Base-by-base conservation (phyloP, 2,329 filamentous ascomycete species). In the Myriosclerotinia duriaeana region DNA sequence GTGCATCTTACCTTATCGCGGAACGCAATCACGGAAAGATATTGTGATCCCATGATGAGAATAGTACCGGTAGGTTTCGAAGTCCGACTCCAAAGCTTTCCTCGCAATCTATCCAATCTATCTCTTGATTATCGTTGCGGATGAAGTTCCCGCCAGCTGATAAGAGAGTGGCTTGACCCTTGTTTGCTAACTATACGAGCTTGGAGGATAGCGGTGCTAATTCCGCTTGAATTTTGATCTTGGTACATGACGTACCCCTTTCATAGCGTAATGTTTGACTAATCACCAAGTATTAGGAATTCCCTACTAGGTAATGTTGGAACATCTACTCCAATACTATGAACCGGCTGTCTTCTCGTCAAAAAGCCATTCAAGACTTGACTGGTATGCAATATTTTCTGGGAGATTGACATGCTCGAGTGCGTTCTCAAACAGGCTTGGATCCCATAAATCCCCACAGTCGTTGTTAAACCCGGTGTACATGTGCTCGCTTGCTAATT, bases 331-430 rank as follows among this genome's bases (percentile, higher is more conserved):
- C 14, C 7, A 4, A 2, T 56, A 50, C n/a, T 8, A 20, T 30
- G 44, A 26, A 34, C 55, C 40, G 3, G 15, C 15, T 34, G 6
- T 20, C 4, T 15, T 44, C 34, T 58, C 55, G 55, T 58, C 55
- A 6, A 58, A 58, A 30, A 58, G 55, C 55, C 55, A 58, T 17
- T 58, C 38, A 8, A 58, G 55, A 58, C 55, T 58, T 44, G 55
- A 58, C 42, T 58, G 55, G 44, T 58, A 58, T 26, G 40, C 38
- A 34, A n/a, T 34, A 20, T 58, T 38, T 34, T 44, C 38, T 11
- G 55, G 40, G 4, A 44, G 55, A 44, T 44, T 58, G 40, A 58
- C 22, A 58, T 58, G 55, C 40, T 58, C 55, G 22, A 58, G 36
- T 7, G 55, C 40, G n/a, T 58, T 58, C n/a, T 44, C 55, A 44